phyloP scores from a whole-genome alignment of 2,329 filamentous ascomycete species.

The Huntiella savannae region DNA sequence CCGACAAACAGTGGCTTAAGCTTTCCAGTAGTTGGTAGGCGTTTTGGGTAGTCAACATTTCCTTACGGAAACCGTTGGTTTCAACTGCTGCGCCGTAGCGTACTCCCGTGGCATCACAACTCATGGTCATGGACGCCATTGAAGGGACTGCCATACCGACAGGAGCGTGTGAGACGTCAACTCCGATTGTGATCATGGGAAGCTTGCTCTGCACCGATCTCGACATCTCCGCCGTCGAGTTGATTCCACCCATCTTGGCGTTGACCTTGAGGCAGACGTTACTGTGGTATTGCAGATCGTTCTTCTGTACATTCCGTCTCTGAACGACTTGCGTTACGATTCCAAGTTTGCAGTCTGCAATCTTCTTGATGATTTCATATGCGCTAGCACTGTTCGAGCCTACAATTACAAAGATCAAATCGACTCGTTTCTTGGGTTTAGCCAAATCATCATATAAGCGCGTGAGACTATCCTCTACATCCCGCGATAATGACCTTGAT shows the following conservation, averaged over 20 bases:
- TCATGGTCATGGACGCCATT: slow-evolving; percentile 74
- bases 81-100: slow-evolving; percentile 63
- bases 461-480: background rate
- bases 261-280: slow-evolving; percentile 97
- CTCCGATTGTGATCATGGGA: slow-evolving; percentile 65
- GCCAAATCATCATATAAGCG: background rate
- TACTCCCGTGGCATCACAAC: slow-evolving; percentile 50
- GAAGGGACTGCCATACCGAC: slow-evolving; percentile 50
- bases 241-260: slow-evolving; percentile 76
- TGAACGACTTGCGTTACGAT: slow-evolving; percentile 57
- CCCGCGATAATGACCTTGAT: slow-evolving; percentile 15
- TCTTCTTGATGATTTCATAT: slow-evolving; percentile 86
- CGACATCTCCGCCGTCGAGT: slow-evolving; percentile 27
- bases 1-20: slow-evolving; percentile 33
- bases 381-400: slow-evolving; percentile 29
- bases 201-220: background rate
- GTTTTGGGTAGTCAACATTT: slow-evolving; percentile 55
- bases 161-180: slow-evolving; percentile 72
- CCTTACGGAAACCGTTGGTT: slow-evolving; percentile 64
- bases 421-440: background rate
- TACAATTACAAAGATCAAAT: slow-evolving; percentile 17
- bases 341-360: slow-evolving; percentile 68
- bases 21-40: slow-evolving; percentile 45
- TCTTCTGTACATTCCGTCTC: slow-evolving; percentile 34
- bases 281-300: slow-evolving; percentile 63